A percentile compares a stretch with the other conserved stretches of the same genome.
phyloP scores from a whole-genome alignment of 2,329 filamentous ascomycete species.

The Aureobasidium lini region DNA sequence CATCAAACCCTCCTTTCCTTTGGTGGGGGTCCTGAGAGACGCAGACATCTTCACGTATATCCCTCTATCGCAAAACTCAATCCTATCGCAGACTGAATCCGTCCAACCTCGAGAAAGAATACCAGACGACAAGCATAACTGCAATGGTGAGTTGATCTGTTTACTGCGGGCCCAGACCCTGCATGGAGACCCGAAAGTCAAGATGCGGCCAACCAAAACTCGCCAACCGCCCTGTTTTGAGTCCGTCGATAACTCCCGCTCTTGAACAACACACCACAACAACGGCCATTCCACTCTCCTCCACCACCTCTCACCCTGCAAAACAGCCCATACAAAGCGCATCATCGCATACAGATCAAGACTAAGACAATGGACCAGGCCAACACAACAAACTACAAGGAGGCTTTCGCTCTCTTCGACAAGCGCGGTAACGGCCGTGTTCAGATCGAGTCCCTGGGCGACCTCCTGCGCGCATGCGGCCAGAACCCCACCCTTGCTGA shows the following conservation, averaged over 20 bases:
- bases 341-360: not conserved
- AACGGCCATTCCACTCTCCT: conserved; percentile 8
- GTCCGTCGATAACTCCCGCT: not conserved
- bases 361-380: conserved; percentile 40
- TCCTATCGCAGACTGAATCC: not conserved
- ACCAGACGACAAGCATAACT: not conserved
- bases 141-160: conserved; percentile 12
- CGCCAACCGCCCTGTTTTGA: conserved; percentile 11
- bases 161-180: conserved; percentile 9
- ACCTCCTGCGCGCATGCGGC: conserved; percentile 90
- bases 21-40: not conserved
- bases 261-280: conserved; percentile 8
- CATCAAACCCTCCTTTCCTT: conserved; percentile 12
- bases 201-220: conserved; percentile 10
- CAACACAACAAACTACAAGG: conserved; percentile 99
- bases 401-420: conserved; percentile 99
- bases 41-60: conserved; percentile 4
- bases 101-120: not conserved
- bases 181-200: conserved; percentile 13
- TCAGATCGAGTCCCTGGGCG: conserved; percentile 75
- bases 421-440: conserved; percentile 97
- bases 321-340: not conserved
- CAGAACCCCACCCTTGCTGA: conserved; percentile 95
- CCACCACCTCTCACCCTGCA: not conserved
- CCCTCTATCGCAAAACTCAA: not conserved